phyloP scores from a whole-genome alignment of 805 yeast genomes.

The Pichia manshurica region DNA sequence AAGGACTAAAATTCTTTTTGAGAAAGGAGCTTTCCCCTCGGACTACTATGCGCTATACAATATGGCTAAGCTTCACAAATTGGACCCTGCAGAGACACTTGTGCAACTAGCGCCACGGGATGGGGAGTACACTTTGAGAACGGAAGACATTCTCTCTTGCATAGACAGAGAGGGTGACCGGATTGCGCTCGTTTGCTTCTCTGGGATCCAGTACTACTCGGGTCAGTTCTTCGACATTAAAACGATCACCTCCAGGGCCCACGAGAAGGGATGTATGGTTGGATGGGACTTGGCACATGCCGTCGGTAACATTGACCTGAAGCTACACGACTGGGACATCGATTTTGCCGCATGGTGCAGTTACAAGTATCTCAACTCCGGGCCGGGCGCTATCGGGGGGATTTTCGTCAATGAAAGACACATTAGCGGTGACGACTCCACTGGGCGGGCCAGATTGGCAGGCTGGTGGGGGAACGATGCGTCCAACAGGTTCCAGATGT shows the following conservation, averaged over 20 bases:
- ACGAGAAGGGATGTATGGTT: slow-evolving; percentile 46
- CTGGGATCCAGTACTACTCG: slow-evolving; percentile 89
- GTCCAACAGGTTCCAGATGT: slow-evolving; percentile 68
- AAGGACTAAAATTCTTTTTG: slow-evolving; percentile 70
- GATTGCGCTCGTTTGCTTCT: slow-evolving; percentile 68
- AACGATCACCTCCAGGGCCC: slow-evolving; percentile 60
- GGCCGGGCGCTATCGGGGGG: slow-evolving; percentile 93
- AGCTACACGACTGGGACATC: slow-evolving; percentile 80
- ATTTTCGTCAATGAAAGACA: slow-evolving; percentile 61
- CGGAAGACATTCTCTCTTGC: slow-evolving; percentile 53
- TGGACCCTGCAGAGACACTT: slow-evolving; percentile 46
- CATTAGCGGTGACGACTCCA: slow-evolving; percentile 27
- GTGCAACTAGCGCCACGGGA: slow-evolving; percentile 58
- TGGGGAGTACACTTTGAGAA: slow-evolving; percentile 51
- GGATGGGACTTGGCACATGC: slow-evolving; percentile 98
- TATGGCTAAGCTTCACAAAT: slow-evolving; percentile 58
- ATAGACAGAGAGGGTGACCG: slow-evolving; percentile 54
- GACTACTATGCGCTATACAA: slow-evolving; percentile 83
- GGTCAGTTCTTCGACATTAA: slow-evolving; percentile 82
- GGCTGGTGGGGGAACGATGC: slow-evolving; percentile 98
- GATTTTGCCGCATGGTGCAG: slow-evolving; percentile 96
- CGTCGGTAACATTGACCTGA: slow-evolving; percentile 74
- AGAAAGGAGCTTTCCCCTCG: slow-evolving; percentile 85
- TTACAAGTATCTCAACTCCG: slow-evolving; percentile 84
- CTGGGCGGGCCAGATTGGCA: slow-evolving; percentile 61